Evolutionary conservation across 805 yeast genomes (phyloP).

Genomic region (Debaryomyces castellii): DNA sequence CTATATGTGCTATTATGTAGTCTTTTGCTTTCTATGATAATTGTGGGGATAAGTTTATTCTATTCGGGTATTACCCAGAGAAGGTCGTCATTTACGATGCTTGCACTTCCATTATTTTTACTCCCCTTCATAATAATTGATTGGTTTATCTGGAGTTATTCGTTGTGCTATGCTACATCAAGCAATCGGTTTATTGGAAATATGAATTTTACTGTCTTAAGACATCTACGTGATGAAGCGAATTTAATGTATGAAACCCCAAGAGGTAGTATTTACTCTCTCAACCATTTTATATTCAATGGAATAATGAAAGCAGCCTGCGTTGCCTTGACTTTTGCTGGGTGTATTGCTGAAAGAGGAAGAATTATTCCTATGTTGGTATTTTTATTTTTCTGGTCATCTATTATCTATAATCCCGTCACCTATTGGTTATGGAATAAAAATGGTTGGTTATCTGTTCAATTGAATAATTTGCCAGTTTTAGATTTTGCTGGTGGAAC

Average conservation of each 20-base stretch:
- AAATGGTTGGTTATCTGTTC: slow-evolving; percentile 42
- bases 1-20: slow-evolving; percentile 38
- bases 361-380: slow-evolving; percentile 41
- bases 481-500: slow-evolving; percentile 47
- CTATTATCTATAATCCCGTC: slow-evolving; percentile 41
- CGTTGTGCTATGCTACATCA: slow-evolving; percentile 38
- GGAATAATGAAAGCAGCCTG: slow-evolving; percentile 39
- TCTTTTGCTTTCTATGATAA: slow-evolving; percentile 26
- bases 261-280: slow-evolving; percentile 36
- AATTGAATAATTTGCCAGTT: slow-evolving; percentile 32
- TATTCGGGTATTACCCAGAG: slow-evolving; percentile 45
- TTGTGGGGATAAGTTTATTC: slow-evolving; percentile 38
- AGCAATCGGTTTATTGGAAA: slow-evolving; percentile 34
- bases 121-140: slow-evolving; percentile 34
- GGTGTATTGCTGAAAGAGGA: slow-evolving; percentile 45
- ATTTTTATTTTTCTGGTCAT: slow-evolving; percentile 39
- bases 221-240: slow-evolving; percentile 21
- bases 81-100: slow-evolving; percentile 40
- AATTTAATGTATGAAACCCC: slow-evolving; percentile 27
- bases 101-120: slow-evolving; percentile 33
- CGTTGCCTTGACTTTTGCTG: slow-evolving; percentile 43
- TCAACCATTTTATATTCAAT: slow-evolving; percentile 39
- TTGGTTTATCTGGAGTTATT: slow-evolving; percentile 47
- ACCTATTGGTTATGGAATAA: slow-evolving; percentile 47
- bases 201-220: slow-evolving; percentile 28